Conservation (phyloP, 2,329 filamentous ascomycete genomes). For the Aspergillus latus region DNA sequence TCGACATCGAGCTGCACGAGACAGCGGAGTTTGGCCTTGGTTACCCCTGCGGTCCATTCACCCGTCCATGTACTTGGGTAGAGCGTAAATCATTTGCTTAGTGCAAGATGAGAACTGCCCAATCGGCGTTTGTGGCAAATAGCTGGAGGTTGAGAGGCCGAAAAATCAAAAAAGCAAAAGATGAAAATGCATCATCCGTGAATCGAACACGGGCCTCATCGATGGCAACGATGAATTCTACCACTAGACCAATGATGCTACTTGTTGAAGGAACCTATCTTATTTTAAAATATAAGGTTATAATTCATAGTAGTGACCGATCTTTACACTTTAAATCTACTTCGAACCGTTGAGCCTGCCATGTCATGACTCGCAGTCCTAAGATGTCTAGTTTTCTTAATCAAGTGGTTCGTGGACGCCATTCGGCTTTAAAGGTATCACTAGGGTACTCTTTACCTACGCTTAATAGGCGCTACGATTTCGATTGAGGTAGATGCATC, state of each 20-base stretch:
- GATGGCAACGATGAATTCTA: conserved; percentile 49
- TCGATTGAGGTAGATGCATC: no score
- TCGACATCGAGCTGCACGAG: neutral
- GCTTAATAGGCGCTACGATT: no score
- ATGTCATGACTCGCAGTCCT: no score
- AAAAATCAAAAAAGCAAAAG: neutral
- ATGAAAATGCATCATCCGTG: conserved; percentile 43
- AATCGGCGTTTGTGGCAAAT: neutral
- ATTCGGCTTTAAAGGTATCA: no score
- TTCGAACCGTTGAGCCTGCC: no score
- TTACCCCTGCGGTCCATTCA: neutral
- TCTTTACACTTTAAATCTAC: no score
- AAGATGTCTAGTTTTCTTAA: no score
- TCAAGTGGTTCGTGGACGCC: no score
- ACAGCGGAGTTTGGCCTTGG: neutral
- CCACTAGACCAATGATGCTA: conserved; percentile 48
- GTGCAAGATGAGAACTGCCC: neutral
- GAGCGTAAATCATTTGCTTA: no score
- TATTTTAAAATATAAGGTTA: neutral
- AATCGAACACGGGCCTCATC: conserved; percentile 50
- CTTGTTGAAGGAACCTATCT: neutral
- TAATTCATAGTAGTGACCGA: no score
- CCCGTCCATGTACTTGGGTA: neutral
- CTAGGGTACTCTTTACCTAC: no score
- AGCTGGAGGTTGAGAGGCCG: neutral